Percentiles rank a stretch among this genome's conserved stretches.
These are phyloP conservation scores for Nissolia schottii DNA, from an alignment of 306 rosid species.

Conservation along the genomic window DNA sequence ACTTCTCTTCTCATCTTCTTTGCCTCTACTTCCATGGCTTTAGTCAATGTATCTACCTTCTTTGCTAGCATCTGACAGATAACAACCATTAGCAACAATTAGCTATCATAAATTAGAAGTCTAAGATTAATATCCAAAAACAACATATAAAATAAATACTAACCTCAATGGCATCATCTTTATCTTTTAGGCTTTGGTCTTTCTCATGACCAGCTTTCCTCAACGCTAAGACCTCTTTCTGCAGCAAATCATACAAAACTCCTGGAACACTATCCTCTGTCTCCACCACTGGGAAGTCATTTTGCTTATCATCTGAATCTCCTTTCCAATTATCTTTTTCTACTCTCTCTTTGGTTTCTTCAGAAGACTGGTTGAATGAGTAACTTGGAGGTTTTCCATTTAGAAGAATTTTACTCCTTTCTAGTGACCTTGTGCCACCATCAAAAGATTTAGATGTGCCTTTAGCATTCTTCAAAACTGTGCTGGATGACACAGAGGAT, in stretches of 20 bases:
- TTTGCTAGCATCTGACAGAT: constrained; percentile 79
- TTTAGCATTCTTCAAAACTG: constrained; percentile 90
- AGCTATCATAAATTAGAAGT: constrained; percentile 11
- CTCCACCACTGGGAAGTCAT: constrained; percentile 58
- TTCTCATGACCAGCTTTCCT: constrained; percentile 94
- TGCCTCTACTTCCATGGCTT: constrained; percentile 99
- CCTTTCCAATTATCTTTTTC: constrained; percentile 63
- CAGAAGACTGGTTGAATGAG: constrained; percentile 75
- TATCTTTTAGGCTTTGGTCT: constrained; percentile 97
- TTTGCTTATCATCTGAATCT: constrained; percentile 73
- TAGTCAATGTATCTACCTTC: constrained; percentile 97
- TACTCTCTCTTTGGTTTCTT: constrained; percentile 57
- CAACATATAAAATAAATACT: constrained; percentile 19
- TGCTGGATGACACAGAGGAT: constrained; percentile 72
- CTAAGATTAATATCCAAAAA: constrained; percentile 4
- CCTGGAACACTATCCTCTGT: constrained; percentile 80
- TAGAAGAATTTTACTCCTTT: constrained; percentile 76
- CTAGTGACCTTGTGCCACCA: constrained; percentile 93
- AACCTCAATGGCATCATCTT: constrained; percentile 98
- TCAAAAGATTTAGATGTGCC: constrained; percentile 98
- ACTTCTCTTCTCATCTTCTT: constrained; percentile 99
- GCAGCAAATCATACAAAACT: constrained; percentile 81
- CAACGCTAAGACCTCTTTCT: constrained; percentile 89
- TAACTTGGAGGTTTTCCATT: constrained; percentile 70
- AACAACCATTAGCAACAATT: constrained; percentile 23